Conservation (phyloP, 192 early-diverging fungal genomes). For the Dimargaris cristalligena region DNA sequence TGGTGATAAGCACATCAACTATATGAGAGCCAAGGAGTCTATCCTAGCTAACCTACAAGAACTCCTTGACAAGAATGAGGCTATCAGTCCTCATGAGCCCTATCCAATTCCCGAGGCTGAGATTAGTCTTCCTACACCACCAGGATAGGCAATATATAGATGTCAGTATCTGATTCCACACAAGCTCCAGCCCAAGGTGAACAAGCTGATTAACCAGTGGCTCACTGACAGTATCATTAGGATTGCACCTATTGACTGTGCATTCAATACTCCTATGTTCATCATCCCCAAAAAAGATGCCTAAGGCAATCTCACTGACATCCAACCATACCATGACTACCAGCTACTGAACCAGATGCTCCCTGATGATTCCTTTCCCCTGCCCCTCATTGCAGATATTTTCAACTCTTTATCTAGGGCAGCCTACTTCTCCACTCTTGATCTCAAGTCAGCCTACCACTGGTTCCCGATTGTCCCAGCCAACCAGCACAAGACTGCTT, state of each 20-base stretch:
- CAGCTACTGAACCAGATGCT: not conserved
- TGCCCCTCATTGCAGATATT: conserved; percentile 1
- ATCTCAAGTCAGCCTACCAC: conserved; percentile 5
- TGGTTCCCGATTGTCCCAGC: conserved; percentile 1
- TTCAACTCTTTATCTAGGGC: not conserved
- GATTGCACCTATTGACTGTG: not conserved
- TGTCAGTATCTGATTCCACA: not conserved
- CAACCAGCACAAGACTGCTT: conserved; percentile 13
- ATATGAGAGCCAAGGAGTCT: no score
- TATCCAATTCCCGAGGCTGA: not conserved
- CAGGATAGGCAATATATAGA: not conserved
- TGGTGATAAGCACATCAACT: no score
- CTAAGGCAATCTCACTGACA: not conserved
- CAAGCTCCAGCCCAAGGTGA: not conserved
- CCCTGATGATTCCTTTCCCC: not conserved
- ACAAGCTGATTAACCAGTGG: not conserved
- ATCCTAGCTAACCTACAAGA: not conserved
- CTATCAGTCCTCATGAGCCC: not conserved
- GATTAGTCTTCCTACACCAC: not conserved
- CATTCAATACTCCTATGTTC: conserved; percentile 8
- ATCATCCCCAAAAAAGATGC: conserved; percentile 1
- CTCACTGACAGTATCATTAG: not conserved
- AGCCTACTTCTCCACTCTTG: not conserved
- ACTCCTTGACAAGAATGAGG: not conserved
- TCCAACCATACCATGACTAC: not conserved